Percentiles rank a stretch among this genome's conserved stretches.
Conservation (phyloP, 371 early-diverging fungal genomes). For the Cokeromyces recurvatus region DNA sequence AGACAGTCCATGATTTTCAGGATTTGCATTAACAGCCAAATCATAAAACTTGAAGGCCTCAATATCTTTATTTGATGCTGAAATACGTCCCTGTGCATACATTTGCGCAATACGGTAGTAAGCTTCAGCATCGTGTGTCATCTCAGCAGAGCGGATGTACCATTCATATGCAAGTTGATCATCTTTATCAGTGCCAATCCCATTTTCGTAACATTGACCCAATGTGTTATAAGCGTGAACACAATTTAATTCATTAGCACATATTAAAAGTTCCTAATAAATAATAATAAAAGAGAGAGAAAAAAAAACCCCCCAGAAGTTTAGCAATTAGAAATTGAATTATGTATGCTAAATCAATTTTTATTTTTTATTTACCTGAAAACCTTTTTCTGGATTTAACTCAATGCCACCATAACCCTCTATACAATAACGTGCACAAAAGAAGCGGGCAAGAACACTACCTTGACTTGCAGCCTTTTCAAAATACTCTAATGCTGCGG, state of each 20-base stretch:
- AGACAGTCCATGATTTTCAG: conserved; percentile 25
- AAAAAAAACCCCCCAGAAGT: no score
- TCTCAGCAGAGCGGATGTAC: conserved; percentile 33
- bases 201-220: conserved; percentile 44
- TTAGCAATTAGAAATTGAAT: no score
- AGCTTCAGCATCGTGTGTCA: conserved; percentile 36
- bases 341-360: neutral
- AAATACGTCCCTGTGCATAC: conserved; percentile 21
- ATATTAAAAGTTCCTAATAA: conserved; percentile 32
- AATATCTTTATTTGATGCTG: conserved; percentile 13
- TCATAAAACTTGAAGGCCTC: conserved; percentile 33
- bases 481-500: conserved; percentile 37
- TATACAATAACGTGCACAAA: conserved; percentile 38
- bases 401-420: conserved; percentile 33
- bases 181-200: conserved; percentile 39
- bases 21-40: conserved; percentile 24
- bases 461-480: conserved; percentile 38
- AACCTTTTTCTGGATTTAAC: conserved; percentile 34
- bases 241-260: conserved; percentile 34
- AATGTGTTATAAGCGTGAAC: conserved; percentile 34
- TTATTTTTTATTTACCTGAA: conserved; percentile 19
- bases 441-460: conserved; percentile 31
- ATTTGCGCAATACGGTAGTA: conserved; percentile 37
- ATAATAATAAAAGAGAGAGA: neutral
- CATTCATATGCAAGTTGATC: conserved; percentile 40